Base-by-base conservation (phyloP, 2,329 filamentous ascomycete genomes). In the Beauveria sp. region DNA sequence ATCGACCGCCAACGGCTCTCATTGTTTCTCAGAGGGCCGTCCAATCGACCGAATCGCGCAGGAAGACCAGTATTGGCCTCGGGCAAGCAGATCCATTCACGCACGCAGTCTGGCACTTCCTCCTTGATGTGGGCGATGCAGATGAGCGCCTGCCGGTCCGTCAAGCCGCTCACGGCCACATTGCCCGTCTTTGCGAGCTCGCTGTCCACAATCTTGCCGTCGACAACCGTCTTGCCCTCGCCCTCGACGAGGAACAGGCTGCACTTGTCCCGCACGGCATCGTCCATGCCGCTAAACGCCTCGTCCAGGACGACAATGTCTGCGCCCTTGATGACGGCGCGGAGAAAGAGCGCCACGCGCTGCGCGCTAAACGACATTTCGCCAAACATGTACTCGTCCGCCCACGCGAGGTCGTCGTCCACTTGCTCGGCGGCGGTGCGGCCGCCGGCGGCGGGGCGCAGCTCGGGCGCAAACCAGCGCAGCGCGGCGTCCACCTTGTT, bases 51-150 rank as follows among this genome's bases (percentile, higher is more conserved):
- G 68, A 87, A 86, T 59, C 88, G 79, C 10, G 88, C 85, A 18
- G 80, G 74, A 40, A 70, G 67, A 1, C 83, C 82, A 1, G 84
- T 84, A 58, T 87, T 89, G 3, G 87, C 81, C 73, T 92, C 89
- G 1, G 93, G 92, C 34, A 97, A 77, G 71, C 90, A 92, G 55
- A 97, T 79, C 88, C 90, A 97, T 70, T 96, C 86, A 52, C 91
- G 78, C 26, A 97, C 83, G 66, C 87, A 88, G 55, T 88, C 86
- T 0, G 94, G 94, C 10, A 97, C 89, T 73, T 99, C 94, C 68
- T 96, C 92, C 64, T 86, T 87, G 63, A 93, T 81, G 75, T 99
- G 94, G 63, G 91, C 94, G 63, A 97, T 93, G 65, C 92, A 91
- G n/a, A 97, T 82, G 59, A 99, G 76, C 0, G 92, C 92, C 74